Evolutionary conservation across 805 yeast genomes (phyloP).

Genomic region (Wickerhamiella qilinensis): DNA sequence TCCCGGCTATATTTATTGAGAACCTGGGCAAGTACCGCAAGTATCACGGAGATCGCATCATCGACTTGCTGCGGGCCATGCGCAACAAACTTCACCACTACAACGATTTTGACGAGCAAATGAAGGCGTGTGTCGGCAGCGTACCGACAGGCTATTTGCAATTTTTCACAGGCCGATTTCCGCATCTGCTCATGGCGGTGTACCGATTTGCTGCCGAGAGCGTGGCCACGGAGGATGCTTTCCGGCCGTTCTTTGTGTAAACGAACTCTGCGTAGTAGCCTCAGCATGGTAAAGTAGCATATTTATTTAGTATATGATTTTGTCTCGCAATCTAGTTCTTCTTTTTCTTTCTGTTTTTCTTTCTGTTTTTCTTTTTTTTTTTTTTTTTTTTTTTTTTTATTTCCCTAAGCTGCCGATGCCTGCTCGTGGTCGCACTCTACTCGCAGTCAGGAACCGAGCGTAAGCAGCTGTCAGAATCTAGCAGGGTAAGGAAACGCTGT

Average conservation of each 20-base stretch:
- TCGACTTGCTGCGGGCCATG: constrained; percentile 78
- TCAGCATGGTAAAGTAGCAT: background rate
- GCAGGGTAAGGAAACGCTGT: too few species aligned
- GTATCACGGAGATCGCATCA: constrained; percentile 58
- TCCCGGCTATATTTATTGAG: constrained; percentile 59
- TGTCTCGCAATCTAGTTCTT: too few species aligned
- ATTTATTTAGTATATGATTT: background rate
- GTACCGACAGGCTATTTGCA: constrained; percentile 71
- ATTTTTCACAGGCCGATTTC: constrained; percentile 63
- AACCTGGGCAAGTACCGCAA: constrained; percentile 85
- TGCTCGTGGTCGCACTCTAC: too few species aligned
- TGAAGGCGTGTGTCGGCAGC: constrained; percentile 54
- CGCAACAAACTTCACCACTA: constrained; percentile 91
- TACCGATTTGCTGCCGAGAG: constrained; percentile 45
- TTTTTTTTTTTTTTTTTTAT: too few species aligned
- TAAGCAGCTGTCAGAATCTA: too few species aligned
- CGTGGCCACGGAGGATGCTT: constrained; percentile 46
- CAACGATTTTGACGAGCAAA: constrained; percentile 49
- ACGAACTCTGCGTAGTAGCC: background rate
- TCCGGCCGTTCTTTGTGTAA: constrained; percentile 15
- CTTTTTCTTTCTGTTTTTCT: too few species aligned
- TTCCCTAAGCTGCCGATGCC: too few species aligned
- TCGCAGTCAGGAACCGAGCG: too few species aligned
- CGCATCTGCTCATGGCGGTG: constrained; percentile 58
- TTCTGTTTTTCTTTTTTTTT: too few species aligned